These are phyloP conservation scores for Dujonia santamariae DNA, from an alignment of 1,139 yeast species.

Conservation along the genomic window DNA sequence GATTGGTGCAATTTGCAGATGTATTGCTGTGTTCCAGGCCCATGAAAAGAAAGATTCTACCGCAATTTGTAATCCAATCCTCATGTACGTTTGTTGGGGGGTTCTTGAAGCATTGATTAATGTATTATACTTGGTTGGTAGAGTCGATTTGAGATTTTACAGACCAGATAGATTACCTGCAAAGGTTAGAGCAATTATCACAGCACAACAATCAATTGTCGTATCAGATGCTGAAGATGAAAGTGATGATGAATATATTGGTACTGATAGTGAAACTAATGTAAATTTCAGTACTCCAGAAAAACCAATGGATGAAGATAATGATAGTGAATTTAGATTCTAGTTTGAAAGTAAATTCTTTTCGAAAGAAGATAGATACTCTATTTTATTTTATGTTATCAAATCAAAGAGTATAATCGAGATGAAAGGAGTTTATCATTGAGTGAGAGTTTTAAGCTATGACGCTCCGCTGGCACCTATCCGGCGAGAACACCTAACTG, in stretches of 20 bases:
- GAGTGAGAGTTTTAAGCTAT: too few relatives aligned
- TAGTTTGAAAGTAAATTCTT: background rate
- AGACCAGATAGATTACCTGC: constrained; percentile 61
- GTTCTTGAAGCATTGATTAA: constrained; percentile 58
- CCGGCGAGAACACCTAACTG: too few relatives aligned
- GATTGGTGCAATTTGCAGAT: constrained; percentile 56
- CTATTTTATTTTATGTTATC: too few relatives aligned
- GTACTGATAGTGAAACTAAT: constrained; percentile 11
- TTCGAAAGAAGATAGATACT: background rate
- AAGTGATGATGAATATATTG: constrained; percentile 8
- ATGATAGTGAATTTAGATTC: constrained; percentile 3
- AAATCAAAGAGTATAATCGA: too few relatives aligned
- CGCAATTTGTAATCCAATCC: constrained; percentile 37
- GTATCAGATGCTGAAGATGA: constrained; percentile 24
- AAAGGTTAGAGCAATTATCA: constrained; percentile 37
- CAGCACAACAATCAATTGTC: constrained; percentile 39
- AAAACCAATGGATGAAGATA: constrained; percentile 5
- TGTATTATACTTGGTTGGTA: constrained; percentile 52
- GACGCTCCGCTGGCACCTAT: too few relatives aligned
- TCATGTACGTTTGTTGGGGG: constrained; percentile 61
- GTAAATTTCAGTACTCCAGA: constrained; percentile 10
- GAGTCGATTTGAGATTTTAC: constrained; percentile 75
- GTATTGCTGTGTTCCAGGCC: constrained; percentile 49
- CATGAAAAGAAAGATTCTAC: constrained; percentile 23
- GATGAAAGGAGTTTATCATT: too few relatives aligned